Percentiles rank a stretch among this genome's conserved stretches.
Evolutionary conservation across 129 eudicot genomes (phyloP).

Genomic region (Rutidosis leptorrhynchoides): DNA sequence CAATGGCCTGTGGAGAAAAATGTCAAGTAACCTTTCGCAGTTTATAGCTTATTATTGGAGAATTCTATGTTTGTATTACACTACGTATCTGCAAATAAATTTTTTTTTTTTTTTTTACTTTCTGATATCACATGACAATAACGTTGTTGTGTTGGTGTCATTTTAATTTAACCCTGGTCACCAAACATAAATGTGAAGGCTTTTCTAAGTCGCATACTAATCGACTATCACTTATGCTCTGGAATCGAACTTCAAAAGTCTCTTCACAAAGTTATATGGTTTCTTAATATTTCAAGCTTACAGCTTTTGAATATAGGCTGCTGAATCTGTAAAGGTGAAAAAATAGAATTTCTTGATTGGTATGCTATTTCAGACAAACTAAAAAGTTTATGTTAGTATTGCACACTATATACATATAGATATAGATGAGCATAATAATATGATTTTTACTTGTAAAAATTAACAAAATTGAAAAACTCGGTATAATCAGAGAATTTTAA

Average conservation of each 20-base stretch:
- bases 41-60: constrained; percentile 47
- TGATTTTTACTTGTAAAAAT: not conserved
- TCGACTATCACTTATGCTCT: not conserved
- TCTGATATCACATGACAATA: not conserved
- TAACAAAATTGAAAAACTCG: not conserved
- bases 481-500: not conserved
- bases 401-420: not conserved
- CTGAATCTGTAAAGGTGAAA: not conserved
- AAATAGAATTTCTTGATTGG: not conserved
- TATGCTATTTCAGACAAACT: not conserved
- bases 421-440: not conserved
- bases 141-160: not conserved
- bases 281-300: not conserved
- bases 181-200: not conserved
- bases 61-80: constrained; percentile 28
- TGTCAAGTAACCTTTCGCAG: constrained; percentile 80
- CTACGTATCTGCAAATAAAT: constrained; percentile 4
- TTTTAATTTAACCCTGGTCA: not conserved
- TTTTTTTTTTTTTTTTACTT: not conserved
- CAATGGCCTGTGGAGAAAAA: constrained; percentile 87
- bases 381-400: not conserved
- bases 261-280: not conserved
- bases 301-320: not conserved
- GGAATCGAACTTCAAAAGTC: not conserved
- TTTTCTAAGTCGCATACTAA: not conserved